Evolutionary conservation across 345 rosid genomes (phyloP).

Genomic region (Physaria fendleri): DNA sequence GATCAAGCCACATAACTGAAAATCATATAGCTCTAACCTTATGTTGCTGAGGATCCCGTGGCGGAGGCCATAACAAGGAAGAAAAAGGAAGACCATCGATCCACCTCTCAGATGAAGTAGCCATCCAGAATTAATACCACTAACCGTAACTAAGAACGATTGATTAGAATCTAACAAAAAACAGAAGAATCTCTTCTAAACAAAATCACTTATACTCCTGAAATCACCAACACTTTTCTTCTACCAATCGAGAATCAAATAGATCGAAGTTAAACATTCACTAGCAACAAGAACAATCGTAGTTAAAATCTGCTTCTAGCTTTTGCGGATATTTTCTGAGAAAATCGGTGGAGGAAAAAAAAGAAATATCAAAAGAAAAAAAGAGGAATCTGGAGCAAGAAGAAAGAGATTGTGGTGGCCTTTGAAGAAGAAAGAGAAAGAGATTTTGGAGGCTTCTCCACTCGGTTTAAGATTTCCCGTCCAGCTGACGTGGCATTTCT

Average conservation of each 20-base stretch:
- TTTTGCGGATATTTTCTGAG: neutral
- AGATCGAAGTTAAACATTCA: constrained; percentile 11
- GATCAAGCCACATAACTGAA: too few relatives aligned
- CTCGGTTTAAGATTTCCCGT: constrained; percentile 33
- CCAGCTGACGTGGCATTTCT: constrained; percentile 29
- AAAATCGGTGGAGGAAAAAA: constrained; percentile 2
- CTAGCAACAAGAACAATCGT: constrained; percentile 4
- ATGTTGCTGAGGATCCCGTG: constrained; percentile 66
- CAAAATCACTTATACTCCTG: neutral
- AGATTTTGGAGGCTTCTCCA: constrained; percentile 36
- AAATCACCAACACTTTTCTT: constrained; percentile 15
- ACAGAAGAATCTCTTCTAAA: neutral
- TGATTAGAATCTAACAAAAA: neutral
- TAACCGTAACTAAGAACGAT: neutral
- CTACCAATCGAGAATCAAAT: constrained; percentile 21
- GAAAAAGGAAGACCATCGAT: constrained; percentile 87
- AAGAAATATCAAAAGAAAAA: neutral
- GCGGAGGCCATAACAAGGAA: constrained; percentile 81
- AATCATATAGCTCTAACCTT: constrained; percentile 52
- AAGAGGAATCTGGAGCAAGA: constrained; percentile 1
- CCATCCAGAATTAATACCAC: constrained; percentile 34
- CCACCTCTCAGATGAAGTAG: constrained; percentile 80
- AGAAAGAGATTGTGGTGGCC: constrained; percentile 19
- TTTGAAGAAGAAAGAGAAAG: constrained; percentile 13
- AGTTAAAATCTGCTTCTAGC: neutral